Evolutionary conservation across 495 filamentous ascomycete species (phyloP).

Genomic region (Thermochaetoides thermophila): DNA sequence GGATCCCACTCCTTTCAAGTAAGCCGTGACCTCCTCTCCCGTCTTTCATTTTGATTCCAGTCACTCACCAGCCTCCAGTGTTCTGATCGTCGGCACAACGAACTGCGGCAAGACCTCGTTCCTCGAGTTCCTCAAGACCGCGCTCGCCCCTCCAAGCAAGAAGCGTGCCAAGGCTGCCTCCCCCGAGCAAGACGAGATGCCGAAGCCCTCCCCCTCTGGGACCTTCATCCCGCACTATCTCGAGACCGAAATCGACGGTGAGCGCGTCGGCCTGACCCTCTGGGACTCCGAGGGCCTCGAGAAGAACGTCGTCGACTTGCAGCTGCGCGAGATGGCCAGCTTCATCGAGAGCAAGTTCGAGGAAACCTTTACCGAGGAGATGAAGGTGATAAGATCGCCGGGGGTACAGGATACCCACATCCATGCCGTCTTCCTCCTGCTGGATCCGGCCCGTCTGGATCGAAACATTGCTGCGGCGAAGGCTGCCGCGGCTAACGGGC

Average conservation of each 20-base stretch:
- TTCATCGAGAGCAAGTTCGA: constrained; percentile 98
- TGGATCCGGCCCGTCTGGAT: constrained; percentile 80
- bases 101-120: constrained; percentile 93
- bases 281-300: constrained; percentile 95
- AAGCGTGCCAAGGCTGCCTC: constrained; percentile 43
- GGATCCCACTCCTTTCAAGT: constrained; percentile 98
- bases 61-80: constrained; percentile 34
- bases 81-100: constrained; percentile 77
- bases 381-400: constrained; percentile 87
- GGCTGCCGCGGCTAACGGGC: constrained; percentile 37
- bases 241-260: constrained; percentile 87
- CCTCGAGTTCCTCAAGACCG: constrained; percentile 81
- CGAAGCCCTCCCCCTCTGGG: constrained; percentile 30
- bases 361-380: constrained; percentile 93
- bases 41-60: too few species aligned
- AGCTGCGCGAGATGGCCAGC: constrained; percentile 75
- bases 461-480: constrained; percentile 60
- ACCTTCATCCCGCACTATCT: constrained; percentile 77
- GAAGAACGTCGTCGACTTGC: constrained; percentile 83
- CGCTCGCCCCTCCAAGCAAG: constrained; percentile 64
- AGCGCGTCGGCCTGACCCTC: constrained; percentile 82
- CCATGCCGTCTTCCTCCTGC: constrained; percentile 83
- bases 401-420: constrained; percentile 94
- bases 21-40: constrained; percentile 19
- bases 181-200: constrained; percentile 35